Conservation (phyloP, 2,329 filamentous ascomycete genomes). For the Fusarium sp. region DNA sequence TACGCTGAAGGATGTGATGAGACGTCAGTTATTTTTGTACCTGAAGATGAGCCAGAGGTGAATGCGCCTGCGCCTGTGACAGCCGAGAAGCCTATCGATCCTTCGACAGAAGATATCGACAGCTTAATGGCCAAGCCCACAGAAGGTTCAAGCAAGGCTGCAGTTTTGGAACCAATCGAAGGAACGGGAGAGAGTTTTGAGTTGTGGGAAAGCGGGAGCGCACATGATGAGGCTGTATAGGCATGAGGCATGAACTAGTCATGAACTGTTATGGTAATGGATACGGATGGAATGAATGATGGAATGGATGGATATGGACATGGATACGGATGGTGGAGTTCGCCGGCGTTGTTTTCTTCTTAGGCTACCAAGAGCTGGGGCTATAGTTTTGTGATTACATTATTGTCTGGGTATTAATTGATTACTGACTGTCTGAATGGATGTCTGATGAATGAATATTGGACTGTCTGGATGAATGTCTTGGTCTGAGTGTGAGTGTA, state of each 20-base stretch:
- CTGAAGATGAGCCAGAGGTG: conserved; percentile 60
- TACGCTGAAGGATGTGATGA: conserved; percentile 73
- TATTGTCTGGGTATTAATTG: conserved; percentile 7
- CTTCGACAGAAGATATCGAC: conserved; percentile 45
- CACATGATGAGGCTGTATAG: conserved; percentile 62
- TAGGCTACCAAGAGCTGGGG: conserved; percentile 45
- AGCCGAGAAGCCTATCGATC: conserved; percentile 33
- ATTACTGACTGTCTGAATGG: background rate
- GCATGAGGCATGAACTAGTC: background rate
- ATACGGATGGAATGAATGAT: background rate
- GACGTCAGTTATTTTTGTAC: conserved; percentile 67
- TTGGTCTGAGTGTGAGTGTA: background rate
- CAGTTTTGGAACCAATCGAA: conserved; percentile 64
- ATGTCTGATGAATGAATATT: no score
- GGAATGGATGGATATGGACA: background rate
- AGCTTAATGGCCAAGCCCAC: conserved; percentile 50
- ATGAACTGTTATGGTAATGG: conserved; percentile 4
- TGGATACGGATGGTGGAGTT: conserved; percentile 13
- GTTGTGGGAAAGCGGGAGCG: conserved; percentile 76
- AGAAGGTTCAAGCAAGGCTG: conserved; percentile 54
- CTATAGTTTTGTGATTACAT: conserved; percentile 29
- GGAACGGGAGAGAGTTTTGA: conserved; percentile 70
- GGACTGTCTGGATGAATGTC: background rate
- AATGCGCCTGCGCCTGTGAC: background rate
- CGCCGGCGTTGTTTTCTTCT: conserved; percentile 28